Evolutionary conservation across 106 monocot species (phyloP), one percentile per base, ranked within the genome.

Genomic region (Platanthera guangdongensis): DNA sequence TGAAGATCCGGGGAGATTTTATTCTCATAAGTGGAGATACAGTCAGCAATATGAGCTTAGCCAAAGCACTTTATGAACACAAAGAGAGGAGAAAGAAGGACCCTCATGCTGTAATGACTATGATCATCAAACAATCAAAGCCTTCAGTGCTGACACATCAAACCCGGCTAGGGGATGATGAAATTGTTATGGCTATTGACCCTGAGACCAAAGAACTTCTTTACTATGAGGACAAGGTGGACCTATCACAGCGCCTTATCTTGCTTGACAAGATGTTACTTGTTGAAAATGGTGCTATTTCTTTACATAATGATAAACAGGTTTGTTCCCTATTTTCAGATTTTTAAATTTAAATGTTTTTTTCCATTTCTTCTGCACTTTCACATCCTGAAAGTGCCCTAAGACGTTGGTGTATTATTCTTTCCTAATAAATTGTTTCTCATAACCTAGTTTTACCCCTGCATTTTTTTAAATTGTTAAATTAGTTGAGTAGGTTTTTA

Each of bases 1-100:
- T 91, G 78, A 81, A 99, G 99, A 92, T 99, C 54, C 87, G 73
- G 72, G 99, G 94, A 77, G 99, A 99, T 81, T 99, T 99, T 81
- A 78, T 99, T 82, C 94, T 99, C n/a, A 78, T 99, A 75, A 99
- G 89, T 75, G 99, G 99, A 12, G 94, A 99, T 77, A 99, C 94
- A 13, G 90, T 99, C 32, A 94, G 94, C 84, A 99, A 94, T 75
- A 86, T 86, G 84, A 89, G 85, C 76, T 84, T 99, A 72, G 86
- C 76, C 68, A 81, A 92, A 71, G 99, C 92, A 28, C 89, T 99
- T 78, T 75, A 88, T 50, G 90, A 92, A 72, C 99, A 99, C 79
- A 99, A 87, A 67, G 99, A 99, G 55, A 90, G 99, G 82, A 90
- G 88, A 68, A 99, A 99, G 76, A 94, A 92, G 74, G 99, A 99